phyloP scores from a whole-genome alignment of 2,329 filamentous ascomycete species.

The Penicillium oxalicum region DNA sequence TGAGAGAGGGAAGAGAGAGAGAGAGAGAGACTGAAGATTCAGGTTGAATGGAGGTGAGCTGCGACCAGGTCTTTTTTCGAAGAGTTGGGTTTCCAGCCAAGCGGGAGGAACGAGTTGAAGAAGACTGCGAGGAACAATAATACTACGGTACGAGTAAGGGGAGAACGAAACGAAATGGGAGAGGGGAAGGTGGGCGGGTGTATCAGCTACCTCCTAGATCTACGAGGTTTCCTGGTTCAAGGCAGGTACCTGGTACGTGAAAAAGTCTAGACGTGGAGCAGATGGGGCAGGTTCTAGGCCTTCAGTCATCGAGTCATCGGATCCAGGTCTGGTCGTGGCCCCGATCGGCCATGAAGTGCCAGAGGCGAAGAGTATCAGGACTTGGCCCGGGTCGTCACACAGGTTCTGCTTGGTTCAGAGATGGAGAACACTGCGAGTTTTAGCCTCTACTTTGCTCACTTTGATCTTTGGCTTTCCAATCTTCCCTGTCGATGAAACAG shows the following conservation, averaged over 20 bases:
- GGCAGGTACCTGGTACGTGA: conserved; percentile 11
- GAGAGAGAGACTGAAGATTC: background rate
- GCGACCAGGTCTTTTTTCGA: background rate
- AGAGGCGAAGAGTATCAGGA: background rate
- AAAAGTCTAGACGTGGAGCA: conserved; percentile 13
- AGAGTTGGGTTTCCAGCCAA: background rate
- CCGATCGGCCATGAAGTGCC: background rate
- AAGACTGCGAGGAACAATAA: conserved; percentile 10
- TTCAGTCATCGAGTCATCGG: conserved; percentile 23
- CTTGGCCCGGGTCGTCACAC: no score
- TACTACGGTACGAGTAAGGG: conserved; percentile 9
- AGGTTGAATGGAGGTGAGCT: background rate
- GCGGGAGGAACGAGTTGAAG: conserved; percentile 7
- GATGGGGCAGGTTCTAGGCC: conserved; percentile 18
- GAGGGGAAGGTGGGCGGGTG: background rate
- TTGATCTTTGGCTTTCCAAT: no score
- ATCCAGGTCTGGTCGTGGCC: conserved; percentile 2
- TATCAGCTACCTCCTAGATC: conserved; percentile 10
- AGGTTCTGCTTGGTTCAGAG: no score
- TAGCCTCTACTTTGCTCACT: no score
- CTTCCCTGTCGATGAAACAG: no score
- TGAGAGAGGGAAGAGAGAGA: conserved; percentile 10
- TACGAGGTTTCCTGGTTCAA: background rate
- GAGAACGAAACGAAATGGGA: conserved; percentile 11
- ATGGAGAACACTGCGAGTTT: no score